Evolutionary conservation across 2,329 filamentous ascomycete species (phyloP).

Genomic region (Aschersonia sp.): DNA sequence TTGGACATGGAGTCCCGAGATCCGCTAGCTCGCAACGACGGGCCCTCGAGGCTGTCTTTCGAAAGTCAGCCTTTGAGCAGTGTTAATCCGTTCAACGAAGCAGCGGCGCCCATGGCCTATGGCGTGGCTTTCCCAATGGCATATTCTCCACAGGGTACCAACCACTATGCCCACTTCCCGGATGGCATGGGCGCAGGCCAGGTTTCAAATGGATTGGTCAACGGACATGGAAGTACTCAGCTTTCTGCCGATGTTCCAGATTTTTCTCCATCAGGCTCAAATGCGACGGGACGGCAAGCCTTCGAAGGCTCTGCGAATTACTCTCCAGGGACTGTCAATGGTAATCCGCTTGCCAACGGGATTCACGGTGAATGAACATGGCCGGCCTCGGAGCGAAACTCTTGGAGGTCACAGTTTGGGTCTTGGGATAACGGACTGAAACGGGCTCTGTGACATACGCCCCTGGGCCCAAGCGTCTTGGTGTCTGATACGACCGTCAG

Average conservation of each 20-base stretch:
- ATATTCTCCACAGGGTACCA: conserved; percentile 13
- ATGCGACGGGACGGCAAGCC: background rate
- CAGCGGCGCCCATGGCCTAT: conserved; percentile 17
- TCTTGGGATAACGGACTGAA: no score
- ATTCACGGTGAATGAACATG: background rate
- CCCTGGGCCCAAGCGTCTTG: no score
- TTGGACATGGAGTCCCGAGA: conserved; percentile 58
- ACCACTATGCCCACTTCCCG: conserved; percentile 15
- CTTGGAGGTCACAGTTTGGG: no score
- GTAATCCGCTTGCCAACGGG: conserved; percentile 1
- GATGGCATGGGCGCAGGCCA: conserved; percentile 22
- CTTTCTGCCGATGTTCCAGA: conserved; percentile 24
- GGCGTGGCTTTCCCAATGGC: conserved; percentile 13
- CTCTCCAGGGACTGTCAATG: conserved; percentile 3
- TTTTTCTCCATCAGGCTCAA: conserved; percentile 19
- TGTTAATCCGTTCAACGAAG: conserved; percentile 16
- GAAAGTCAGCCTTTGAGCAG: conserved; percentile 18
- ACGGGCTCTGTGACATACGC: no score
- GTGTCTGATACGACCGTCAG: no score
- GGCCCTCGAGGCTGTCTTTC: conserved; percentile 30
- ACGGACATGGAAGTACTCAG: conserved; percentile 14
- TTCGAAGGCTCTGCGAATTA: background rate
- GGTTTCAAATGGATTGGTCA: conserved; percentile 16
- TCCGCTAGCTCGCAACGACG: conserved; percentile 57
- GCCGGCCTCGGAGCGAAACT: no score